These are phyloP conservation scores for Chloranthus sessilifolius DNA, from an alignment of 164 flowering plant species.

Conservation along the genomic window DNA sequence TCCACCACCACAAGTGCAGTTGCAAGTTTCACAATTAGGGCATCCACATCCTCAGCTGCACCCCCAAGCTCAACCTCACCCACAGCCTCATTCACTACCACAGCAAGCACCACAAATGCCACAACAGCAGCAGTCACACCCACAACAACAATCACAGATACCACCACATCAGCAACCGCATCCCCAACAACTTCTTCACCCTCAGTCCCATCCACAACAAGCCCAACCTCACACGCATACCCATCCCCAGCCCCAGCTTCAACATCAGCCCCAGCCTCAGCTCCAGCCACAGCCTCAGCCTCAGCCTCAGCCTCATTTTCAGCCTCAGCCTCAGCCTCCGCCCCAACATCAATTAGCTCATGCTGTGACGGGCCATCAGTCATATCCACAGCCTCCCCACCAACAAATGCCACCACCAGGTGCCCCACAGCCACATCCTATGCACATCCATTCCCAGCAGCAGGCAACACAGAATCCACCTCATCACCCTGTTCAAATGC, in stretches of 20 bases:
- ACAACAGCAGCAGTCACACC: too few species aligned
- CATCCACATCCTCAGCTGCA: conserved; percentile 8
- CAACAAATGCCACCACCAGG: conserved; percentile 42
- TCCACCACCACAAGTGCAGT: conserved; percentile 21
- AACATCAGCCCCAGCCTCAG: conserved; percentile 17
- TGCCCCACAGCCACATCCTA: conserved; percentile 31
- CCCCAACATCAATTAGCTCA: conserved; percentile 23
- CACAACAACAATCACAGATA: conserved; percentile 9
- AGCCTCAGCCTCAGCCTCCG: conserved; percentile 22
- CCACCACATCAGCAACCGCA: conserved; percentile 5
- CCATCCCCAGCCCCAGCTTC: conserved; percentile 7
- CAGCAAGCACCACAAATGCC: conserved; percentile 19
- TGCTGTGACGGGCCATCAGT: conserved; percentile 60
- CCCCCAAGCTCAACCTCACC: conserved; percentile 16
- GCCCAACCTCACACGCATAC: conserved; percentile 4
- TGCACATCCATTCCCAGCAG: conserved; percentile 24
- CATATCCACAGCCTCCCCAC: conserved; percentile 55
- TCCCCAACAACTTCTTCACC: conserved; percentile 8
- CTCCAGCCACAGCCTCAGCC: conserved; percentile 19
- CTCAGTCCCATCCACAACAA: conserved; percentile 15
- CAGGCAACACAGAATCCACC: conserved; percentile 27
- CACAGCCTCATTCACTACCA: conserved; percentile 5
- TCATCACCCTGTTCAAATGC: conserved; percentile 32
- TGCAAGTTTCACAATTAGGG: too few species aligned
- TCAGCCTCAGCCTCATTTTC: conserved; percentile 20